phyloP scores from a whole-genome alignment of 176 grass and related monocot genomes.

The Neostapfia colusana region DNA sequence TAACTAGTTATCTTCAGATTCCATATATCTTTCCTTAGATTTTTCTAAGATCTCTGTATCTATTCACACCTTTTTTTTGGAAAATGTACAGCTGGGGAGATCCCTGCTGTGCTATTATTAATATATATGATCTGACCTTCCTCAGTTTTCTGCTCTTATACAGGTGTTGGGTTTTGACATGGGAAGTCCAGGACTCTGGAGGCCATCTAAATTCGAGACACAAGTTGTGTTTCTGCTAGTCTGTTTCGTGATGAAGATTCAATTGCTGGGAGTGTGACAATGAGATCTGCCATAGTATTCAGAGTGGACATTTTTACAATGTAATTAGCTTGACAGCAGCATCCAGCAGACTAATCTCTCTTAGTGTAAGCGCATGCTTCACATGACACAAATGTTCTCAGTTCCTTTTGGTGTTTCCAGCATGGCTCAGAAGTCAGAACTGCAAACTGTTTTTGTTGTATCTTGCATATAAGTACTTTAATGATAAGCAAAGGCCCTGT shows the following conservation, averaged over 20 bases:
- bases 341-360: conserved; percentile 60
- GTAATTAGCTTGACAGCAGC: conserved; percentile 72
- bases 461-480: conserved; percentile 12
- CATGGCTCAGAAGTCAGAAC: conserved; percentile 25
- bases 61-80: not conserved
- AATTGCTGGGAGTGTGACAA: conserved; percentile 35
- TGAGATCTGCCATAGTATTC: conserved; percentile 52
- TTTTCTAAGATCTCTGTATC: not conserved
- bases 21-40: conserved; percentile 10
- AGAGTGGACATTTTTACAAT: conserved; percentile 65
- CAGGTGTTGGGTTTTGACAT: conserved; percentile 39
- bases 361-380: conserved; percentile 69
- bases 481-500: conserved; percentile 10
- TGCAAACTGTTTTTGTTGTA: conserved; percentile 43
- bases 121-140: not conserved
- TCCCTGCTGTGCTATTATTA: too few relatives aligned
- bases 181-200: conserved; percentile 12
- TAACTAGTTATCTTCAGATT: not conserved
- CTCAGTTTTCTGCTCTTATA: conserved; percentile 22
- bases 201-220: conserved; percentile 34
- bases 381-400: conserved; percentile 42
- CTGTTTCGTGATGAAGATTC: conserved; percentile 39
- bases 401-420: conserved; percentile 36
- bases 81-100: too few relatives aligned
- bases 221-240: conserved; percentile 45